Base-by-base conservation (phyloP, 2,329 filamentous ascomycete species). In the Diplocarpon rosae region DNA sequence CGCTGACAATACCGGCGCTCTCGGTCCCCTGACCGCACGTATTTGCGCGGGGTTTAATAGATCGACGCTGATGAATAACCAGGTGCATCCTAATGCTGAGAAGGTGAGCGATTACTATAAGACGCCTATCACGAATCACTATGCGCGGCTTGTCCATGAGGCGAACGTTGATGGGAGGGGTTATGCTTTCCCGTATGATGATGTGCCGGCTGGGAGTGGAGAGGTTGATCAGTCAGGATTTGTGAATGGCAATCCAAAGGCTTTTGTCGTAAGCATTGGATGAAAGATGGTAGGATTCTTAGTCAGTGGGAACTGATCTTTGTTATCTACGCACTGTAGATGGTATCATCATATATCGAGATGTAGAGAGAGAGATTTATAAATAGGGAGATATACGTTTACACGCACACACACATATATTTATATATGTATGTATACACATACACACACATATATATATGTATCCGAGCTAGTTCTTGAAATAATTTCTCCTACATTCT, bases 111-210 rank as follows among this genome's bases (percentile, higher is more conserved):
- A 58, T n/a, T 82, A 78, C 58, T 83, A 83, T 61, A 52, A 62
- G 43, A 59, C 70, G 12, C 48, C 53, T 2, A 62, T 73, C 39
- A 82, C 78, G 37, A 84, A 85, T 62, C 77, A 82, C 59, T 83
- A 80, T 56, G 66, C 41, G 4, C 34, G 34, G 3, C 65, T 82
- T 28, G 69, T 83, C 1, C 79, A 83, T 61, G 61, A 69, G 34
- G 68, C 75, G 42, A 75, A 80, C 62, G 58, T 70, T 6, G 77
- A 81, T 57, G 70, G 71, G 0, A 64, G 67, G 35, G 79, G 79
- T 0, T 83, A 83, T 54, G 72, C 75, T 0, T 83, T 83, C 56
- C 69, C 79, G 0, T 83, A 81, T 52, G 80, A 83, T 54, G 79
- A 83, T 57, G 78, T 83, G n/a, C 73, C 76, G 45, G 72, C 76